Base-by-base conservation (phyloP, 352 stramenopile species). In the Peronospora tabacina region DNA sequence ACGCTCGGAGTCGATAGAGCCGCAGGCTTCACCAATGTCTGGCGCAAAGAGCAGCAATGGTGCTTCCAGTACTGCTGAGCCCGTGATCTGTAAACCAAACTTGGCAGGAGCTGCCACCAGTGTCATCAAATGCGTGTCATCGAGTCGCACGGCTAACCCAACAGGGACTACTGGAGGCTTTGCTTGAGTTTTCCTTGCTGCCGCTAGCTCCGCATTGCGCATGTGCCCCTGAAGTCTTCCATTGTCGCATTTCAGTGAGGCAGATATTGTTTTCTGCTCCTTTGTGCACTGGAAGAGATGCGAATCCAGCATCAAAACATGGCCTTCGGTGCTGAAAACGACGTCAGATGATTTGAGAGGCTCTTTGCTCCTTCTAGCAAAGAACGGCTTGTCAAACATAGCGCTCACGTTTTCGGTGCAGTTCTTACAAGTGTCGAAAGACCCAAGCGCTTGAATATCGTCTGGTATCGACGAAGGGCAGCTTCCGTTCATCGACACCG, bases 301-400 rank as follows among this genome's bases (percentile, higher is more conserved):
- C 19, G 68, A 56, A 22, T 85, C 57, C 3, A 90, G 57, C 46
- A 86, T 71, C 10, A 93, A 63, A 15, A 93, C 49, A 55, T 93
- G 82, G 20, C 82, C 82, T 62, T 93, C 82, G 0, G 79, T 93
- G 30, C 73, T 93, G 58, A 90, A 93, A 2, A 93, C 61, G 7
- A 90, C 64, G 26, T 93, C 69, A 0, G 75, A 75, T 7, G 73
- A 57, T 64, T 87, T 86, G 28, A 89, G 64, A 7, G 68, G 10
- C 4, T 71, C 66, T 20, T 61, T 37, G 47, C 59, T 57, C 39
- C 38, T 40, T 49, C 11, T 44, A 13, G 45, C 8, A 16, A 50
- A 57, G 7, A 44, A 63, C 10, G 17, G 34, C 9, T 41, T 39
- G 15, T 60, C 49, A 35, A 53, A 39, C 1, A 35, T 51, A 3